phyloP scores from a whole-genome alignment of 345 rosid species.

The Euphorbia tirucalli region DNA sequence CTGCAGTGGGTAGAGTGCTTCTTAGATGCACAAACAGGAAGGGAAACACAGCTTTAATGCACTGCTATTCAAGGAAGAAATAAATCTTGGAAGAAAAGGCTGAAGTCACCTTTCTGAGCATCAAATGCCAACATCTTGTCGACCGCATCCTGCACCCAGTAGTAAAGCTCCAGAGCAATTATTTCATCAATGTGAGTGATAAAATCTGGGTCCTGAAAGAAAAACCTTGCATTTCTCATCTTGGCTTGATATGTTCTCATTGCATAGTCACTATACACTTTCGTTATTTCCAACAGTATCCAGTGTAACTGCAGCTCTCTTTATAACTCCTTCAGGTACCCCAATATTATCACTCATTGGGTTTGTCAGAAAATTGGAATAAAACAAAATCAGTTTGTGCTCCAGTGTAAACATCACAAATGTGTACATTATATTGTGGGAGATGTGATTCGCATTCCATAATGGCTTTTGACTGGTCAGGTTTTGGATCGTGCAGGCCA shows the following conservation, averaged over 20 bases:
- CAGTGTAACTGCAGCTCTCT: constrained; percentile 49
- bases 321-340: constrained; percentile 94
- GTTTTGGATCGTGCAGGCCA: no score
- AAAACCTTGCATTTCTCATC: no score
- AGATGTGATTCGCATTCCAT: no score
- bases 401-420: not conserved
- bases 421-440: no score
- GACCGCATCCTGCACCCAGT: no score
- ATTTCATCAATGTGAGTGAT: not conserved
- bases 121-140: constrained; percentile 69
- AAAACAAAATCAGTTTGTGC: not conserved
- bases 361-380: constrained; percentile 5
- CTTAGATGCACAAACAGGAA: not conserved
- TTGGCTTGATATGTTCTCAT: constrained; percentile 1
- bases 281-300: constrained; percentile 49
- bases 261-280: constrained; percentile 2
- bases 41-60: not conserved
- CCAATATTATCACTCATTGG: constrained; percentile 38
- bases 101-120: constrained; percentile 50
- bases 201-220: constrained; percentile 4
- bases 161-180: not conserved
- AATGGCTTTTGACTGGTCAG: no score
- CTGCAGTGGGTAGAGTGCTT: not conserved
- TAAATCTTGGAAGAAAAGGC: constrained; percentile 51
- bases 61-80: no score